Evolutionary conservation across 176 grass and related monocot genomes (phyloP), one percentile per base, ranked within the genome.

Genomic region (Oryza longistaminata): DNA sequence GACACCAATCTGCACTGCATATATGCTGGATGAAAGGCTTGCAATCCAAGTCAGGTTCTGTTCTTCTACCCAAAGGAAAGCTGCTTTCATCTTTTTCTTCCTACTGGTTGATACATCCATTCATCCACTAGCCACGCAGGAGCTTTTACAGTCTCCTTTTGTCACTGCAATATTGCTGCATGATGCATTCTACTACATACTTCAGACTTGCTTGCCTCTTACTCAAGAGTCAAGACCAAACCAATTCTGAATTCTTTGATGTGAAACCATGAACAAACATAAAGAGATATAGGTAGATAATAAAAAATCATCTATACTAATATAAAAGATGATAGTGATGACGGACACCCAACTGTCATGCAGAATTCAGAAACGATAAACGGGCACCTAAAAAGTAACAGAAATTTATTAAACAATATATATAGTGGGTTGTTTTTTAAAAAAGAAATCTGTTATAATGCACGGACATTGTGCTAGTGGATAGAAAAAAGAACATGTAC

Each of bases 11-110:
- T 22, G n/a, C 58, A 21, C 53, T n/a, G 53, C 53, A n/a, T 8
- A 9, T 58, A n/a, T 68, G 73, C 17, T 31, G 29, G 42, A 53
- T 33, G 40, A 83, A 82, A 82, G 49, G 77, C 81, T 75, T 79
- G 64, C 15, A 74, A 61, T 85, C 76, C 81, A 78, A 83, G 71
- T 31, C 14, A 45, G 68, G 64, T 78, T 75, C 39, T 70, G 64
- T 78, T 75, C 39, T 70, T 85, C 34, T 77, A 49, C 68, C 81
- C 83, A 29, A 76, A 73, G 68, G 73, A 78, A 25, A 52, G 81
- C 68, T n/a, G 44, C 62, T 24, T 35, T 29, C 14, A 42, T 60
- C 34, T 13, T 64, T 42, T 72, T 34, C 2, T 25, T 52, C 53
- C 12, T 55, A 16, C 33, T 21, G 60, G 31, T 73, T 66, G 68